Conservation (phyloP, 805 yeast species). For the Monosporozyma aerobia region DNA sequence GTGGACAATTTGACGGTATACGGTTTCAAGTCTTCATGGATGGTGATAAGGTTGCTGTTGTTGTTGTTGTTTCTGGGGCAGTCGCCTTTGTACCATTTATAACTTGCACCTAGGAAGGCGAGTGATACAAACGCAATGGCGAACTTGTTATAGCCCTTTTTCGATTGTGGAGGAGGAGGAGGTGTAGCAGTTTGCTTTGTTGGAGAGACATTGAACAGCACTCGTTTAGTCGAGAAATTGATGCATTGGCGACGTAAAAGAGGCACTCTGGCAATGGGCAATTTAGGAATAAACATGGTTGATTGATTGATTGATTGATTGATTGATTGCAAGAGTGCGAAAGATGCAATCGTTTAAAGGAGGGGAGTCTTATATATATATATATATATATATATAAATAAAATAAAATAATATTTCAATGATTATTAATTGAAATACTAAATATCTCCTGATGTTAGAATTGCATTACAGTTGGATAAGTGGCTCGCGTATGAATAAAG, state of each 20-base stretch:
- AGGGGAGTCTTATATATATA: background rate
- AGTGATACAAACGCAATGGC: conserved; percentile 6
- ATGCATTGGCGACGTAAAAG: background rate
- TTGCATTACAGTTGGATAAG: no score
- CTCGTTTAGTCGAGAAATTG: background rate
- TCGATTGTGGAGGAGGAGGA: background rate
- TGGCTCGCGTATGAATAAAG: no score
- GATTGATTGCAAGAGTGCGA: background rate
- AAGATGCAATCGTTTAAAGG: background rate
- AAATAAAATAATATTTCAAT: background rate
- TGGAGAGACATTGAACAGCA: background rate
- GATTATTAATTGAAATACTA: background rate
- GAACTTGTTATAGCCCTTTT: background rate
- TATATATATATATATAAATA: background rate
- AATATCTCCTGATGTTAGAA: no score
- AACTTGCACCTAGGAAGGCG: background rate
- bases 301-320: background rate
- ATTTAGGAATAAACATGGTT: background rate
- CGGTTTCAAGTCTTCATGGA: conserved; percentile 44
- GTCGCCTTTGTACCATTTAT: background rate
- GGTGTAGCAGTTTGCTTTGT: background rate
- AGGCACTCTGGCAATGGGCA: background rate
- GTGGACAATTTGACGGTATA: conserved; percentile 33
- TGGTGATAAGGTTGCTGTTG: conserved; percentile 27
- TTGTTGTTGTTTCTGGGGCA: conserved; percentile 23